Percentiles rank a stretch among this genome's conserved stretches.
Conservation (phyloP, 306 rosid genomes). For the Leucaena leucocephala region DNA sequence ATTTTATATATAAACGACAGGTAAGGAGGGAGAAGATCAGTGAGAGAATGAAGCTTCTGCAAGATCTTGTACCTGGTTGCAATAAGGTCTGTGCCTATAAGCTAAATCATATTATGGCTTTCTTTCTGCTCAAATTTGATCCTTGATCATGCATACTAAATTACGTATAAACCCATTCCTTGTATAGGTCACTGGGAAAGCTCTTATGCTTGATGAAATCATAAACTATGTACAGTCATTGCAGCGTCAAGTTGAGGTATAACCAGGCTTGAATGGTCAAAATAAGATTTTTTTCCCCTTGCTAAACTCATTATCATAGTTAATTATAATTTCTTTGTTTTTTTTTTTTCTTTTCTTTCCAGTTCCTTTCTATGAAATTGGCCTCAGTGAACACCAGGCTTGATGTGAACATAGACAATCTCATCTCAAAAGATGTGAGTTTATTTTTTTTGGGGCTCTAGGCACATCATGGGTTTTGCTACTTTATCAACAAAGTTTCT, state of each 20-base stretch:
- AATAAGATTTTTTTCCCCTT: neutral
- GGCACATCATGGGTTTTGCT: slow-evolving; percentile 25
- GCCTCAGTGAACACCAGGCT: slow-evolving; percentile 86
- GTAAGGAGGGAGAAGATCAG: slow-evolving; percentile 98
- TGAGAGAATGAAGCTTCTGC: slow-evolving; percentile 95
- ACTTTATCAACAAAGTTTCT: slow-evolving; percentile 32
- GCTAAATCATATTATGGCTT: neutral
- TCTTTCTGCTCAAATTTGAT: slow-evolving; percentile 35
- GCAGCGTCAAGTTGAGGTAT: slow-evolving; percentile 97
- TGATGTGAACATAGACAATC: slow-evolving; percentile 72
- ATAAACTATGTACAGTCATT: slow-evolving; percentile 97
- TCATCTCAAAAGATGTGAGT: slow-evolving; percentile 84
- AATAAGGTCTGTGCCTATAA: slow-evolving; percentile 60
- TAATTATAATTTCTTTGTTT: neutral
- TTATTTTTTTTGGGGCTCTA: slow-evolving; percentile 29
- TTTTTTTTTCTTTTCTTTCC: slow-evolving; percentile 28
- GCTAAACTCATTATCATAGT: slow-evolving; percentile 13
- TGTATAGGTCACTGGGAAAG: slow-evolving; percentile 89
- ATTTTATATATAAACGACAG: slow-evolving; percentile 43
- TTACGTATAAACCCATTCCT: slow-evolving; percentile 18
- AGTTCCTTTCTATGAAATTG: slow-evolving; percentile 97
- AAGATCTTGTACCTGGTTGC: slow-evolving; percentile 98
- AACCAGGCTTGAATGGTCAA: slow-evolving; percentile 17
- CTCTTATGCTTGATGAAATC: slow-evolving; percentile 95
- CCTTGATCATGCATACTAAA: slow-evolving; percentile 24